These are phyloP conservation scores for Naganishia sp. DNA, from an alignment of 1,284 basidiomycete genomes.

Conservation along the genomic window DNA sequence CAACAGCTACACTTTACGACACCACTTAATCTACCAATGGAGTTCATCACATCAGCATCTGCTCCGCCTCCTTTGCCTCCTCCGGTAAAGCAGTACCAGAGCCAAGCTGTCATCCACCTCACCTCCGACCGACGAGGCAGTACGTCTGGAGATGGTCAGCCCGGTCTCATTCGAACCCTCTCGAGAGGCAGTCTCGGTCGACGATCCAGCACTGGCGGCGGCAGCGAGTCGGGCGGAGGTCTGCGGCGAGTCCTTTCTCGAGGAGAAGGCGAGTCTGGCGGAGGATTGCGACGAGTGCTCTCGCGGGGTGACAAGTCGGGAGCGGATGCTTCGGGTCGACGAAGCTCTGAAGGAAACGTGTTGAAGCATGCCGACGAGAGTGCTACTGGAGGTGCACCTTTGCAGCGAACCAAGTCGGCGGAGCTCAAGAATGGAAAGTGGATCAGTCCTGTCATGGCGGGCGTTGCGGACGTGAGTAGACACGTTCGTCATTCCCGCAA, in stretches of 20 bases:
- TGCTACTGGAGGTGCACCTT: neutral
- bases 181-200: slow-evolving; percentile 24
- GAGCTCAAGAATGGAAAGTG: slow-evolving; percentile 25
- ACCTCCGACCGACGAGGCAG: slow-evolving; percentile 23
- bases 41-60: slow-evolving; percentile 15
- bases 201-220: slow-evolving; percentile 14
- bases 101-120: slow-evolving; percentile 19
- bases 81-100: slow-evolving; percentile 15
- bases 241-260: slow-evolving; percentile 18
- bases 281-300: slow-evolving; percentile 18
- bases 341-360: slow-evolving; percentile 23
- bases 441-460: slow-evolving; percentile 23
- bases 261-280: slow-evolving; percentile 15
- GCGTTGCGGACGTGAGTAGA: slow-evolving; percentile 17
- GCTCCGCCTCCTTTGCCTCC: slow-evolving; percentile 26
- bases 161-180: slow-evolving; percentile 16
- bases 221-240: slow-evolving; percentile 11
- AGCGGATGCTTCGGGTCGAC: slow-evolving; percentile 19
- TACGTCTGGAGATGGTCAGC: slow-evolving; percentile 4
- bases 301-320: slow-evolving; percentile 23
- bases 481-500: neutral
- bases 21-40: slow-evolving; percentile 1
- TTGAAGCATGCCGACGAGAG: slow-evolving; percentile 11
- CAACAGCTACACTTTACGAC: neutral
- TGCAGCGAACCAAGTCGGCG: slow-evolving; percentile 21